Evolutionary conservation across 2,329 filamentous ascomycete species (phyloP).

Genomic region (Xylariaceae sp.): DNA sequence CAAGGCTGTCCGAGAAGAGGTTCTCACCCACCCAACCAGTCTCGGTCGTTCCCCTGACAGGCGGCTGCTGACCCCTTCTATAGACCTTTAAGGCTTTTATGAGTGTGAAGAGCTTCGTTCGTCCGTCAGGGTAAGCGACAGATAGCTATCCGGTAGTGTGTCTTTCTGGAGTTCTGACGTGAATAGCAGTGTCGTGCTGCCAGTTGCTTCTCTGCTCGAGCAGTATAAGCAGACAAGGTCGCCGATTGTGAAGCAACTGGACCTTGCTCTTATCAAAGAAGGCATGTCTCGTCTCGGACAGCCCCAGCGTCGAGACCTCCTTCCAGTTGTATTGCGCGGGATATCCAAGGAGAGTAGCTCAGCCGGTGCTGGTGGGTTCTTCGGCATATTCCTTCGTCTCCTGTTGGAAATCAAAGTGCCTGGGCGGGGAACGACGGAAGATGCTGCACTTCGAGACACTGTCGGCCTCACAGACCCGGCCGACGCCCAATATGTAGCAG

Average conservation of each 20-base stretch:
- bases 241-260: conserved; percentile 76
- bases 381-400: conserved; percentile 76
- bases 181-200: conserved; percentile 63
- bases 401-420: conserved; percentile 69
- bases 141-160: conserved; percentile 1
- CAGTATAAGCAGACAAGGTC: conserved; percentile 81
- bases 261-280: conserved; percentile 84
- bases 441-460: conserved; percentile 58
- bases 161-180: conserved; percentile 9
- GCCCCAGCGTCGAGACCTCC: conserved; percentile 61
- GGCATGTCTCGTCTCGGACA: conserved; percentile 52
- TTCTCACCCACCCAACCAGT: conserved; percentile 1
- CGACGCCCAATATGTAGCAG: conserved; percentile 69
- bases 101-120: conserved; percentile 50
- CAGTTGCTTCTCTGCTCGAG: conserved; percentile 75
- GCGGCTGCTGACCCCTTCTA: conserved; percentile 15
- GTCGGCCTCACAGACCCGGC: conserved; percentile 60
- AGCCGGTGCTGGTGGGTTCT: conserved; percentile 54
- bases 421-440: conserved; percentile 71
- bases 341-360: conserved; percentile 55
- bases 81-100: conserved; percentile 47
- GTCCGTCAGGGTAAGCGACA: conserved; percentile 43
- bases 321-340: conserved; percentile 65
- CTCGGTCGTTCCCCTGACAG: not conserved
- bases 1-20: conserved; percentile 61